Conservation (phyloP, 192 early-diverging fungal genomes). For the Phlyctochytrium bullatum region DNA sequence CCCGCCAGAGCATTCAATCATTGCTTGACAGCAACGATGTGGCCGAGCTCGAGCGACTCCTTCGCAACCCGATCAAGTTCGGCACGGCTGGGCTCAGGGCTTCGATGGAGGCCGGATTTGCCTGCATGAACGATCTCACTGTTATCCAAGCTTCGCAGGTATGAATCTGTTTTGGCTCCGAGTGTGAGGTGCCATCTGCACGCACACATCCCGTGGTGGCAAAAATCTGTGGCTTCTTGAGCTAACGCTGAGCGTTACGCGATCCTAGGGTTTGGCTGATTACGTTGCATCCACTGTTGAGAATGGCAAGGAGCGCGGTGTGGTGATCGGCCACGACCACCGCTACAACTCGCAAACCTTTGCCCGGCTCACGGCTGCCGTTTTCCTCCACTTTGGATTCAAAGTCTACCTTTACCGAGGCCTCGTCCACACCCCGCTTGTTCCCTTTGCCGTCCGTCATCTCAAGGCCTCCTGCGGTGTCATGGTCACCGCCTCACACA, state of each 20-base stretch:
- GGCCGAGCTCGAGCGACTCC: slow-evolving; percentile 51
- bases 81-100: slow-evolving; percentile 88
- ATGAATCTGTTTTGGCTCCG: neutral
- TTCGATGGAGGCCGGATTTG: slow-evolving; percentile 91
- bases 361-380: slow-evolving; percentile 78
- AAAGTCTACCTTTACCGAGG: slow-evolving; percentile 74
- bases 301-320: slow-evolving; percentile 62
- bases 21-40: slow-evolving; percentile 47
- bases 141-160: slow-evolving; percentile 91
- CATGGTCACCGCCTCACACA: slow-evolving; percentile 96
- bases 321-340: slow-evolving; percentile 94
- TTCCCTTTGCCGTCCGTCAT: slow-evolving; percentile 82
- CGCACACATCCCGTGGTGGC: no score
- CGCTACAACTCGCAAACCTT: slow-evolving; percentile 82
- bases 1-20: slow-evolving; percentile 55
- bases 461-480: slow-evolving; percentile 76
- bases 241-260: neutral
- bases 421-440: slow-evolving; percentile 83
- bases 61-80: slow-evolving; percentile 70
- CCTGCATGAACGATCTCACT: slow-evolving; percentile 89
- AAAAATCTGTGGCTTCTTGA: no score
- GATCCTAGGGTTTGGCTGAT: slow-evolving; percentile 62
- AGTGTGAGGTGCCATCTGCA: neutral
- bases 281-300: slow-evolving; percentile 63
- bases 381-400: slow-evolving; percentile 70